A percentile compares a stretch with the other conserved stretches of the same genome.
phyloP scores from a whole-genome alignment of 768 basidiomycete species.

The Phylloporus sp. region DNA sequence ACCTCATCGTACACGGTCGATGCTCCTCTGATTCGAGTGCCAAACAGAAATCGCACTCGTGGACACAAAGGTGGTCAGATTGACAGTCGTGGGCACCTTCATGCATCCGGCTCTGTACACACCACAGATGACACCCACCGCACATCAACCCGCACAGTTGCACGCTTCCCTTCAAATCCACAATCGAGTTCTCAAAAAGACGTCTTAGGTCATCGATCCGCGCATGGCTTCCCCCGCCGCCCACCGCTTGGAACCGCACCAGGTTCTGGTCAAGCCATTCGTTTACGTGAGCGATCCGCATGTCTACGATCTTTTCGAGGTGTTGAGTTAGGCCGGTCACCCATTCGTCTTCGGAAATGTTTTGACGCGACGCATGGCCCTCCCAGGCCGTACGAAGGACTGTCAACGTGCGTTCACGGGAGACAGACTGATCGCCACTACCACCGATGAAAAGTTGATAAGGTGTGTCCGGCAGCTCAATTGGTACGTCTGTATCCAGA shows the following conservation, averaged over 20 bases:
- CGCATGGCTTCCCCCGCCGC: slow-evolving; percentile 28
- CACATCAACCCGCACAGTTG: slow-evolving; percentile 52
- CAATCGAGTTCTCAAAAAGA: slow-evolving; percentile 37
- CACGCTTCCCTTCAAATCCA: slow-evolving; percentile 44
- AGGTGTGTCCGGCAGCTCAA: slow-evolving; percentile 37
- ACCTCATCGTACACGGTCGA: slow-evolving; percentile 46
- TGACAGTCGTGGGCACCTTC: slow-evolving; percentile 46
- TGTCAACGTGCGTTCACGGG: slow-evolving; percentile 14
- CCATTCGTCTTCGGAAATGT: slow-evolving; percentile 34
- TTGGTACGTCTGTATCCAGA: slow-evolving; percentile 44
- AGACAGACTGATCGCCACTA: slow-evolving; percentile 10
- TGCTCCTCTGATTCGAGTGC: slow-evolving; percentile 28
- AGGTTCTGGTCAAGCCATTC: slow-evolving; percentile 52
- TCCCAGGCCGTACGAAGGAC: slow-evolving; percentile 20
- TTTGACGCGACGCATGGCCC: slow-evolving; percentile 16
- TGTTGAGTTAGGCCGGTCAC: slow-evolving; percentile 33
- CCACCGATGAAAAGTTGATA: slow-evolving; percentile 34
- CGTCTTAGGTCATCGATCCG: slow-evolving; percentile 44
- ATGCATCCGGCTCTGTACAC: slow-evolving; percentile 45
- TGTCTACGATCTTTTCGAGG: slow-evolving; percentile 37
- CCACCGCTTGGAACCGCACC: slow-evolving; percentile 38
- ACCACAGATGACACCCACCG: slow-evolving; percentile 44
- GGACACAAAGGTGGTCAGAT: slow-evolving; percentile 45
- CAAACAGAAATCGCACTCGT: slow-evolving; percentile 40
- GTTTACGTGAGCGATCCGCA: slow-evolving; percentile 45